Evolutionary conservation across 805 yeast species (phyloP), one percentile per base, ranked within the genome.

Genomic region (Kodamaea restingae): DNA sequence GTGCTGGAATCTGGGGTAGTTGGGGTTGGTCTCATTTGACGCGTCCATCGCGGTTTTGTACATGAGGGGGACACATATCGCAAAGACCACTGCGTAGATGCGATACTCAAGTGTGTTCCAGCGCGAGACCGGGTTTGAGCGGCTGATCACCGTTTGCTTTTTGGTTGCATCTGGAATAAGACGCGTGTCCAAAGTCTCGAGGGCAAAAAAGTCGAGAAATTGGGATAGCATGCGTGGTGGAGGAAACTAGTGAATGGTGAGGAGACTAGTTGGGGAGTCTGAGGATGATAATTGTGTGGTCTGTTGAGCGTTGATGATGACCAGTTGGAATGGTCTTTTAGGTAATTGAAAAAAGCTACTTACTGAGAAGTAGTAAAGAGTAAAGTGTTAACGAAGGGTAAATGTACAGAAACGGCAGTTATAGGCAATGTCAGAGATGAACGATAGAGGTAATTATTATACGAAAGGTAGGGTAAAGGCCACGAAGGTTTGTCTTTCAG

Each of bases 51-150:
- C 95, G 0, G 93, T 80, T 49, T 76, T 76, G 54, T 81, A 72
- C 91, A 93, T 81, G 55, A 81, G 56, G 4, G 98, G 98, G 3
- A 91, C 87, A 3, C 78, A 83, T 3, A 86, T 51, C 1, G 71
- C 61, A 57, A 88, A 85, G 4, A 76, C 75, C 14, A 78, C 45
- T 36, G 74, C 63, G 55, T 93, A 91, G 25, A 88, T 43, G 44
- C 66, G 74, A 63, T 85, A 91, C 61, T 93, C 98, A 15, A 64
- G 46, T 0, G 95, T 81, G 15, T 58, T 49, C 98, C 98, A 93
- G 52, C 78, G 71, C 2, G 90, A 70, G 7, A 66, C 71, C 14
- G 65, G 55, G 30, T 47, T 48, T n/a, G 67, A 63, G 48, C 51
- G 44, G 41, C 60, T 46, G 49, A 62, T 42, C 41, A 62, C 48